A percentile compares a stretch with the other conserved stretches of the same genome.
Evolutionary conservation across 202 grass and related monocot species (phyloP).

Genomic region (Panicum virgatum): DNA sequence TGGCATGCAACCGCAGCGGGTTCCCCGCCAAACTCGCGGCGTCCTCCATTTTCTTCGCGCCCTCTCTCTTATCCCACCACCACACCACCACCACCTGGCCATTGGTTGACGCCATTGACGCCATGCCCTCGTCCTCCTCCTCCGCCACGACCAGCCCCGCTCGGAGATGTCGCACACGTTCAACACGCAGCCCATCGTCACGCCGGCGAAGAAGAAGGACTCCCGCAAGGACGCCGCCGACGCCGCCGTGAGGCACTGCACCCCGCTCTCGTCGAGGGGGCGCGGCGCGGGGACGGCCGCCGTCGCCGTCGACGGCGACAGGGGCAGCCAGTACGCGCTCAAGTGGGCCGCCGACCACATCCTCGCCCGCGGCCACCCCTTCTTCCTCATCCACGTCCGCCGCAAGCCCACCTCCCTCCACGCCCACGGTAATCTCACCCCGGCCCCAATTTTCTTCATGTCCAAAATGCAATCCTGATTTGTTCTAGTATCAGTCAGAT

Average conservation of each 20-base stretch:
- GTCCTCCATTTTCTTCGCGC: constrained; percentile 34
- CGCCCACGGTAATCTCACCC: constrained; percentile 28
- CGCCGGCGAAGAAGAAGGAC: constrained; percentile 31
- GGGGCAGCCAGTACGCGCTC: constrained; percentile 80
- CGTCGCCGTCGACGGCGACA: constrained; percentile 72
- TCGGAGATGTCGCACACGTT: constrained; percentile 39
- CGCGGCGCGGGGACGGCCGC: constrained; percentile 32
- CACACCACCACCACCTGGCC: background rate
- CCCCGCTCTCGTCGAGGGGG: background rate
- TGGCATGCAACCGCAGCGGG: constrained; percentile 14
- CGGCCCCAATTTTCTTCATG: background rate
- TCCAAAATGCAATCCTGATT: background rate
- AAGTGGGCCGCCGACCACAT: constrained; percentile 85
- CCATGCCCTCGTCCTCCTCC: constrained; percentile 27
- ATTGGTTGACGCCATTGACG: background rate
- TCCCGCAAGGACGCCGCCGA: constrained; percentile 25
- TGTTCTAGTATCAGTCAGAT: background rate
- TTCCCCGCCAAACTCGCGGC: constrained; percentile 46
- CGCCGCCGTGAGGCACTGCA: constrained; percentile 33
- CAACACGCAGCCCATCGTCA: constrained; percentile 22
- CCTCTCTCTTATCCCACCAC: background rate
- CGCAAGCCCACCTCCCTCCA: constrained; percentile 58
- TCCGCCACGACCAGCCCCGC: background rate
- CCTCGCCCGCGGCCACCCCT: constrained; percentile 49
- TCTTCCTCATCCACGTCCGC: constrained; percentile 80